These are phyloP conservation scores for Globisporangium cylindrosporum DNA, from an alignment of 352 stramenopile species.

Conservation along the genomic window DNA sequence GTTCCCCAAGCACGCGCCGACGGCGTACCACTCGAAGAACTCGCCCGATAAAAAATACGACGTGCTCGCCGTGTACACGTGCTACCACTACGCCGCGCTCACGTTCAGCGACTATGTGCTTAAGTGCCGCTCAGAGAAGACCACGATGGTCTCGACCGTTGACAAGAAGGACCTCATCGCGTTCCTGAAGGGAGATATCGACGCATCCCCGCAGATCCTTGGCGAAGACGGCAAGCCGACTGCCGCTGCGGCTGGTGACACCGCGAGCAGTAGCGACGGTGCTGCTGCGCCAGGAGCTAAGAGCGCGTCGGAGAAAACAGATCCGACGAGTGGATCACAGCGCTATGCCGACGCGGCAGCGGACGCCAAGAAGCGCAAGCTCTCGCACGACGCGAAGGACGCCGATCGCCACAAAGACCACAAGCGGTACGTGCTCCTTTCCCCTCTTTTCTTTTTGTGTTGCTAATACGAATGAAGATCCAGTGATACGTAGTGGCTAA, in stretches of 20 bases:
- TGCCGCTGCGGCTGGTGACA: background rate
- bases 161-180: slow-evolving; percentile 88
- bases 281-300: background rate
- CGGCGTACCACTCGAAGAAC: slow-evolving; percentile 82
- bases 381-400: slow-evolving; percentile 25
- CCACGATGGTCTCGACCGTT: slow-evolving; percentile 78
- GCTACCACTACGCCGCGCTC: slow-evolving; percentile 68
- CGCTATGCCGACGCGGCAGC: background rate
- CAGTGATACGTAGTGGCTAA: background rate
- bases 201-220: slow-evolving; percentile 69
- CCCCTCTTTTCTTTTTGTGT: background rate
- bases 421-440: slow-evolving; percentile 18
- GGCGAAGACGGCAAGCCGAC: slow-evolving; percentile 20
- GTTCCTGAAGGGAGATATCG: slow-evolving; percentile 83
- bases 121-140: slow-evolving; percentile 77
- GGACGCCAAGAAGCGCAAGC: slow-evolving; percentile 45
- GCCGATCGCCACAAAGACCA: slow-evolving; percentile 42
- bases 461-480: background rate
- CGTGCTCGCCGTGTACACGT: slow-evolving; percentile 75
- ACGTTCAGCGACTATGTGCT: slow-evolving; percentile 84
- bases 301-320: slow-evolving; percentile 18
- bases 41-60: slow-evolving; percentile 78
- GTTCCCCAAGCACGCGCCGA: slow-evolving; percentile 63
- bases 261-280: background rate
- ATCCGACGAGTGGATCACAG: slow-evolving; percentile 1